Conservation (phyloP, 1,284 basidiomycete genomes). For the Ganoderma multipileum region DNA sequence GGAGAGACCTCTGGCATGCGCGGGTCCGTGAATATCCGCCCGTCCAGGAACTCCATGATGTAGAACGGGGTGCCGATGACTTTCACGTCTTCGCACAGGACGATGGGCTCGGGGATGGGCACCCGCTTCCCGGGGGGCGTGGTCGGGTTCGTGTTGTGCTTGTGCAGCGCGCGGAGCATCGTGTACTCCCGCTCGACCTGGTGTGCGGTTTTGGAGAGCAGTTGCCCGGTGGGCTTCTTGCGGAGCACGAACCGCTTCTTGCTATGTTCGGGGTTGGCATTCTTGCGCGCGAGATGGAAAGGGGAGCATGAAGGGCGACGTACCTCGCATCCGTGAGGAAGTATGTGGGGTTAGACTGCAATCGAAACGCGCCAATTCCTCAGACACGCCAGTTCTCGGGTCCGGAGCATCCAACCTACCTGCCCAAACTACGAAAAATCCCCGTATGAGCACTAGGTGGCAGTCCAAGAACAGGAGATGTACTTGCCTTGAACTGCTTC, state of each 20-base stretch:
- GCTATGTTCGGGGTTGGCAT: slow-evolving; percentile 41
- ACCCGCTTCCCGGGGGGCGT: slow-evolving; percentile 62
- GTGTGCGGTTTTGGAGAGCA: slow-evolving; percentile 90
- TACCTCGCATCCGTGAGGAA: slow-evolving; percentile 81
- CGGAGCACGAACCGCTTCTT: slow-evolving; percentile 83
- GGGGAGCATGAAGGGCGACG: slow-evolving; percentile 29
- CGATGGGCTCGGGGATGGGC: slow-evolving; percentile 87
- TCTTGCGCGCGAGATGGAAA: not conserved
- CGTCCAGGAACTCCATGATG: slow-evolving; percentile 94
- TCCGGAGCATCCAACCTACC: slow-evolving; percentile 46
- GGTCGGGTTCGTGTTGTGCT: slow-evolving; percentile 67
- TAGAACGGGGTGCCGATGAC: slow-evolving; percentile 94
- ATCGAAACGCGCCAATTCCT: not conserved
- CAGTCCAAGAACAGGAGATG: slow-evolving; percentile 35
- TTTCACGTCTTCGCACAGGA: slow-evolving; percentile 79
- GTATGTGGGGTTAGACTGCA: slow-evolving; percentile 94
- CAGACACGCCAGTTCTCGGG: not conserved
- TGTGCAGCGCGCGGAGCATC: slow-evolving; percentile 79
- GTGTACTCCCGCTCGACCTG: slow-evolving; percentile 93
- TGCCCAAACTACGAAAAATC: slow-evolving; percentile 71
- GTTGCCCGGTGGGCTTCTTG: slow-evolving; percentile 91
- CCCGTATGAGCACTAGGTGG: not conserved
- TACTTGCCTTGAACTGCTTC: slow-evolving; percentile 94
- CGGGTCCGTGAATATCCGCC: slow-evolving; percentile 90
- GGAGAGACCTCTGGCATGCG: slow-evolving; percentile 74